These are phyloP conservation scores for Abelmoschus esculentus DNA, from an alignment of 345 rosid species.

Conservation along the genomic window DNA sequence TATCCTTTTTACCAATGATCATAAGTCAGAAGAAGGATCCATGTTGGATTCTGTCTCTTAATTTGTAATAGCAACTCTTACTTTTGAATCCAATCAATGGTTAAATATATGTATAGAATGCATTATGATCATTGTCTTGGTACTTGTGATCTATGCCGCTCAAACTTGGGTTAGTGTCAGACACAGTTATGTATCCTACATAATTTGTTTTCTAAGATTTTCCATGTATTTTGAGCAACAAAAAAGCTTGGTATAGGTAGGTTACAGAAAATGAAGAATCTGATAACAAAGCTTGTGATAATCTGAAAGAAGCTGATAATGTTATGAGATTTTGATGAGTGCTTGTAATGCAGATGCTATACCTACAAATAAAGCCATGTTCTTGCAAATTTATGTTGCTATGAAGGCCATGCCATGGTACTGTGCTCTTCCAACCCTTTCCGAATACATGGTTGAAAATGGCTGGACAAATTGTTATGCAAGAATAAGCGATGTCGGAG, in stretches of 20 bases:
- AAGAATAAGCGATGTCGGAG: slow-evolving; percentile 52
- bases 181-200: no score
- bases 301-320: neutral
- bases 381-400: slow-evolving; percentile 80
- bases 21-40: no score
- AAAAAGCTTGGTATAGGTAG: neutral
- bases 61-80: no score
- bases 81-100: no score
- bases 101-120: no score
- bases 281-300: neutral
- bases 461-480: slow-evolving; percentile 90
- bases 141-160: no score
- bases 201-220: no score
- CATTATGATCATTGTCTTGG: no score
- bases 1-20: no score
- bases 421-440: slow-evolving; percentile 70
- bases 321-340: neutral
- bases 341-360: slow-evolving; percentile 58
- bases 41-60: no score
- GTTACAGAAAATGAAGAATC: neutral
- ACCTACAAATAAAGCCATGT: slow-evolving; percentile 79
- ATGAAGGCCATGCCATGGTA: slow-evolving; percentile 98
- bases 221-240: neutral
- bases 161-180: no score
- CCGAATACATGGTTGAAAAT: slow-evolving; percentile 78